These are phyloP conservation scores for Botrytis medusae DNA, from an alignment of 2,329 filamentous ascomycete species.

Conservation along the genomic window DNA sequence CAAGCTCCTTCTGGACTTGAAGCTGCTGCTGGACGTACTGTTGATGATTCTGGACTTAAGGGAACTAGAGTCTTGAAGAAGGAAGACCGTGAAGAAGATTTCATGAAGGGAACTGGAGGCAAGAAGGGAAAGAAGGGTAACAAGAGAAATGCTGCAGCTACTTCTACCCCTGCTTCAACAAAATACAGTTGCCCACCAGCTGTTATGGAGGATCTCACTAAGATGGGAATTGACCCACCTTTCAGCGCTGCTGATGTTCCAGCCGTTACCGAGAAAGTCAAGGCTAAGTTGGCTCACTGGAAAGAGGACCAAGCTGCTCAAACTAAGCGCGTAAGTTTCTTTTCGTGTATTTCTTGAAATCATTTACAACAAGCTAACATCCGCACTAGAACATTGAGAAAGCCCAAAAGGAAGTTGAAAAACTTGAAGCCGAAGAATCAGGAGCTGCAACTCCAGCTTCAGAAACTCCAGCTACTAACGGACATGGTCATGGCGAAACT, in stretches of 20 bases:
- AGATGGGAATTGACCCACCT: conserved; percentile 83
- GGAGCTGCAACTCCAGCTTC: conserved; percentile 42
- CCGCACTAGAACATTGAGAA: conserved; percentile 83
- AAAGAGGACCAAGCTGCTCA: conserved; percentile 86
- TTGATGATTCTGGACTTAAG: conserved; percentile 82
- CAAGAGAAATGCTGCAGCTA: conserved; percentile 58
- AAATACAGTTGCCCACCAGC: conserved; percentile 88
- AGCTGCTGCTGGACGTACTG: conserved; percentile 76
- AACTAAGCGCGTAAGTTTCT: conserved; percentile 79
- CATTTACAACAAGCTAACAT: conserved; percentile 37
- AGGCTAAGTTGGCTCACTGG: conserved; percentile 88
- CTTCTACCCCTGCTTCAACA: conserved; percentile 42
- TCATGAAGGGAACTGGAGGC: conserved; percentile 69
- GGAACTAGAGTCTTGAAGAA: conserved; percentile 82
- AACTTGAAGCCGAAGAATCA: conserved; percentile 69
- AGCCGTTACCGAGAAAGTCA: conserved; percentile 79
- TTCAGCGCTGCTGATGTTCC: conserved; percentile 83
- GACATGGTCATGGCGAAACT: conserved; percentile 53
- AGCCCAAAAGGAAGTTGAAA: conserved; percentile 92
- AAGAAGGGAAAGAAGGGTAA: conserved; percentile 90
- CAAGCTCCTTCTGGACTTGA: conserved; percentile 70
- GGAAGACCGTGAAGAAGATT: conserved; percentile 89
- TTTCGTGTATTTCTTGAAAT: background rate
- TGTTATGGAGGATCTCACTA: conserved; percentile 85
- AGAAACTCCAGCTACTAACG: conserved; percentile 47